A percentile compares a stretch with the other conserved stretches of the same genome.
Evolutionary conservation across 2,329 filamentous ascomycete species (phyloP).

Genomic region (Tolypocladium tundrense): DNA sequence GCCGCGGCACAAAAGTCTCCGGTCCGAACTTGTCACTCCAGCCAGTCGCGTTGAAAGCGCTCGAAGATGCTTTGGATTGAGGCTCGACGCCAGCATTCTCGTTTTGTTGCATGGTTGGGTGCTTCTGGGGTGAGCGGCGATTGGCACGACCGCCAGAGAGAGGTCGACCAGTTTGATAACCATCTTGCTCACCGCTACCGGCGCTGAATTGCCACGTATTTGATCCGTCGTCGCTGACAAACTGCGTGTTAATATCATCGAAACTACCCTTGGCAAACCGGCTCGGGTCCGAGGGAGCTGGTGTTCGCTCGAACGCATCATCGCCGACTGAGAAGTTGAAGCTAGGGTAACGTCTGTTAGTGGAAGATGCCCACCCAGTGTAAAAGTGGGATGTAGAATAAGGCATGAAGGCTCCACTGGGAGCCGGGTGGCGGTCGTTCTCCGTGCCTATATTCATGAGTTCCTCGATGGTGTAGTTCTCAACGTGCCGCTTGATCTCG

Average conservation of each 20-base stretch:
- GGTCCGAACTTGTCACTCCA: slow-evolving; percentile 45
- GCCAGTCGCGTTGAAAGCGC: slow-evolving; percentile 37
- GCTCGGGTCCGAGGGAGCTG: slow-evolving; percentile 18
- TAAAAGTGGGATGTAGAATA: too few species aligned
- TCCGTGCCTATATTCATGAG: too few species aligned
- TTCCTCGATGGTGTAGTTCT: too few species aligned
- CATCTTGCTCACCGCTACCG: slow-evolving; percentile 25
- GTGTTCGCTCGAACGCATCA: slow-evolving; percentile 26
- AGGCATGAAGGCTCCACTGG: too few species aligned
- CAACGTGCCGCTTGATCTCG: too few species aligned
- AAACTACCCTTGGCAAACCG: slow-evolving; percentile 39
- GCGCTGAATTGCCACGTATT: slow-evolving; percentile 42
- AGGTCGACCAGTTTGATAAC: slow-evolving; percentile 19
- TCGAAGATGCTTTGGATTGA: slow-evolving; percentile 13
- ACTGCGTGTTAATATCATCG: slow-evolving; percentile 53
- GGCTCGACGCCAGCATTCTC: slow-evolving; percentile 12
- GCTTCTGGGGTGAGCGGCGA: slow-evolving; percentile 28
- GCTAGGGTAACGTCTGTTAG: too few species aligned
- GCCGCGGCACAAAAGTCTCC: slow-evolving; percentile 42
- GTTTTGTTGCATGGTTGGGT: slow-evolving; percentile 9
- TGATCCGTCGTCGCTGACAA: slow-evolving; percentile 38
- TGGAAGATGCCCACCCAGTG: too few species aligned
- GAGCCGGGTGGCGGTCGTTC: too few species aligned
- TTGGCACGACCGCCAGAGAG: slow-evolving; percentile 27
- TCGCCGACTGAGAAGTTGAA: slow-evolving; percentile 35